Evolutionary conservation across 306 rosid species (phyloP), one percentile per base, ranked within the genome.

Genomic region (Dalbergia cultrata): DNA sequence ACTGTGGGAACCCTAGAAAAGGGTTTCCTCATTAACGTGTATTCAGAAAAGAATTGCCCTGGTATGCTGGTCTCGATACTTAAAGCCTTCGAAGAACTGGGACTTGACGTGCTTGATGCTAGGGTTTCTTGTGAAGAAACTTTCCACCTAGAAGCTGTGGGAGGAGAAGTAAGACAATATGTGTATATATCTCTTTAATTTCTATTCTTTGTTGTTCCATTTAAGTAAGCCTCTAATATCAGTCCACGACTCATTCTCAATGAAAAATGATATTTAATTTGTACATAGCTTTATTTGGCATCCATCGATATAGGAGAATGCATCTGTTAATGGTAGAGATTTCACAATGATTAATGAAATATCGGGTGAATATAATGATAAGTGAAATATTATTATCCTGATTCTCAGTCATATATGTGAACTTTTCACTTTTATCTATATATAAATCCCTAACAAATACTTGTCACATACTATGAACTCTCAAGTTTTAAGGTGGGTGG

Each of bases 31-130:
- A 90, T 95, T 70, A 86, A 88, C 50, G 98, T 92, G 63, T 70
- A 82, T 72, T 81, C 90, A 14, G 95, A 87, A 34, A 89, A 84
- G 74, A 92, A 90, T 68, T 85, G 87, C 47, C 94, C 97, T 0
- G 94, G 97, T 49, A 84, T 95, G 92, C 81, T 95, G 0, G 92
- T 90, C 19, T 86, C 86, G 5, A 85, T 95, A 69, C 88, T 95
- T 0, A 92, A 92, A 89, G 97, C 90, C 71, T 92, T 95, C 56
- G 98, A 89, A 60, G 88, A 86, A 58, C 74, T 95, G 26, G 94
- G 95, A 22, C 97, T 92, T 72, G 95, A 90, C 71, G 97, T 95
- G 56, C 91, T 90, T 41, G 92, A 95, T 82, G 98, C 98, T 80
- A 90, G 89, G 92, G 95, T 91, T 85, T 89, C 98, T 77, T 95